Base-by-base conservation (phyloP, 2,329 filamentous ascomycete genomes). In the Dichotomopilus funicola region DNA sequence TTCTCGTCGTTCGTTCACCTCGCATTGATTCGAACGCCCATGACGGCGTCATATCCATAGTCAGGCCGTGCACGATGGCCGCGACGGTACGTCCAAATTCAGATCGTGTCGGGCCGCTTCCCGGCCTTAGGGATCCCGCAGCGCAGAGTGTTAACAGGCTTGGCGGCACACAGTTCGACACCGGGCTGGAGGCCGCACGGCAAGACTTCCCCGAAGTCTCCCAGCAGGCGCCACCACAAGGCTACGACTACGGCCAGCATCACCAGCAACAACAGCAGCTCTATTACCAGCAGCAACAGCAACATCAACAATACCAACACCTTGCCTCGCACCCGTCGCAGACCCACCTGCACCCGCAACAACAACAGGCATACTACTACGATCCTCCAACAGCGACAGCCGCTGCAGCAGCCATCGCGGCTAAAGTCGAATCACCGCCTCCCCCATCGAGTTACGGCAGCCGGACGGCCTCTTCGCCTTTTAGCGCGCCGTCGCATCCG, bases 181-280 rank as follows among this genome's bases (percentile, higher is more conserved):
- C 58, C 5, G 61, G 61, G 5, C 58, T 60, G 33, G 62, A 65
- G 56, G 43, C 60, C 13, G 59, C 62, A n/a, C 60, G 49, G 36
- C 59, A 64, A 38, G 57, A 65, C 49, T 65, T 51, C 53, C 63
- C 63, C 35, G 63, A 65, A 46, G 58, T 64, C 8, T 41, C 55
- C 5, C 53, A 51, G 9, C 48, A 43, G n/a, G 51, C 59, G 4
- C 57, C 56, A 19, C 44, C 37, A 11, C 35, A 57, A 36, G 44
- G 45, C 45, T 33, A 40, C 44, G 49, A 54, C 7, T 47, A 55
- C 4, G 27, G 40, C 31, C 53, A 56, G 13, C 45, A 56, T 9
- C 41, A 43, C 19, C 55, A 48, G 13, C 43, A 53, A 8, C 43
- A 7, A 35, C 33, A 19, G 5, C 37, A 42, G 11, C 41, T 42